Base-by-base conservation (phyloP, 805 yeast species). In the Candida yuanshanica region DNA sequence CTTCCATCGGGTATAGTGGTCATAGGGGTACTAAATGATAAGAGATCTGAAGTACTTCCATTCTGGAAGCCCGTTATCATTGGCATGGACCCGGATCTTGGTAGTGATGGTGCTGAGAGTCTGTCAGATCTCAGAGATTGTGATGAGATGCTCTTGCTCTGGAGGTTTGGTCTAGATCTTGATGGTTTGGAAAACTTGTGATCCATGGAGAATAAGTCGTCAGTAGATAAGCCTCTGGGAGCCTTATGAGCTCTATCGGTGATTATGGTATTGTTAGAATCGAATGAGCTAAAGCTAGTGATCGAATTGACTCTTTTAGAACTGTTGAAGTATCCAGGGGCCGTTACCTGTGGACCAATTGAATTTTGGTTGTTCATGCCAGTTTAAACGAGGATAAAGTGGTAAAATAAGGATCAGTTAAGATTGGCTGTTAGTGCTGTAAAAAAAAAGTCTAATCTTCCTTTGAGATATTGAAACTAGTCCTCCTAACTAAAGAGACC, bases 221-320 rank as follows among this genome's bases (percentile, higher is more conserved):
- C 43, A 2, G 61, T 56, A 6, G 58, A 51, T 3, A 48, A 38
- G 8, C 49, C 50, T 25, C 61, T 47, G 4, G 58, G 52, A 7
- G 26, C 27, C 9, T 33, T 33, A 31, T 11, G 18, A 37, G 10
- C 35, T 32, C 10, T 35, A 24, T 10, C 27, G 35, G 42, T 42
- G 6, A 21, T 36, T 6, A 44, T 33, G 3, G 49, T 35, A 4
- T 41, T 38, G 11, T n/a, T 38, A 18, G 51, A 46, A 8, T 38
- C 33, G 25, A 29, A 43, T 1, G 60, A 55, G n/a, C 33, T 35
- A 39, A 47, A 43, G 25, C 59, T 55, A 10, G 58, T 35, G 23
- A 53, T 22, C 4, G 59, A 53, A 40, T 45, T 41, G 10, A 50
- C 31, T 5, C 55, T 38, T 14, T 29, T 33, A 35, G 29, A 22